These are phyloP conservation scores for Chondrostereum purpureum DNA, from an alignment of 1,284 basidiomycete genomes.

Conservation along the genomic window DNA sequence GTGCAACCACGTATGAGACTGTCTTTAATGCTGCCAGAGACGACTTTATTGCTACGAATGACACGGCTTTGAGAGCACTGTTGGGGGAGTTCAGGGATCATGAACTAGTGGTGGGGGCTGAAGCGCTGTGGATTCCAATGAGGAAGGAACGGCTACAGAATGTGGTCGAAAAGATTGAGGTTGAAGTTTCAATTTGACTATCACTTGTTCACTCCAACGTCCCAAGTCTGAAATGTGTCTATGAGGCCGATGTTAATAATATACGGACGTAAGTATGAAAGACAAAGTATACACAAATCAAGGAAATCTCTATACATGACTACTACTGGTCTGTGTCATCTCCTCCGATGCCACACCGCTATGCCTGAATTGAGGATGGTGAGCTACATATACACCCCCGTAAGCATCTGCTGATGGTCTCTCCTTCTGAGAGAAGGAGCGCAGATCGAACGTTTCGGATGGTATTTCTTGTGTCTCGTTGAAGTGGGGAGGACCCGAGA, in stretches of 20 bases:
- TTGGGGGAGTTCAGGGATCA: constrained; percentile 90
- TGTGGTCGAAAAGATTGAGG: constrained; percentile 24
- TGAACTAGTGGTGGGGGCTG: constrained; percentile 62
- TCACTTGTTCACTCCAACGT: too few species aligned
- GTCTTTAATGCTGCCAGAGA: constrained; percentile 65
- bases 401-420: too few species aligned
- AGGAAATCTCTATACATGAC: too few species aligned
- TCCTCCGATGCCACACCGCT: too few species aligned
- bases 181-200: background rate
- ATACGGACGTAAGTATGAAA: too few species aligned
- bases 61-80: constrained; percentile 74
- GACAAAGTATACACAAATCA: too few species aligned
- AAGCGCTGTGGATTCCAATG: constrained; percentile 79
- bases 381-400: too few species aligned
- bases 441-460: background rate
- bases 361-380: too few species aligned
- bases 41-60: constrained; percentile 82
- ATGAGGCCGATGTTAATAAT: too few species aligned
- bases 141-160: constrained; percentile 56
- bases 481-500: background rate
- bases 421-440: too few species aligned
- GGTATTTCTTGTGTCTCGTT: background rate
- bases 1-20: constrained; percentile 56
- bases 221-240: too few species aligned
- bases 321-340: too few species aligned